Percentiles rank a stretch among this genome's conserved stretches.
These are phyloP conservation scores for Myxozyma lipomycoides DNA, from an alignment of 805 yeast genomes.

Conservation along the genomic window DNA sequence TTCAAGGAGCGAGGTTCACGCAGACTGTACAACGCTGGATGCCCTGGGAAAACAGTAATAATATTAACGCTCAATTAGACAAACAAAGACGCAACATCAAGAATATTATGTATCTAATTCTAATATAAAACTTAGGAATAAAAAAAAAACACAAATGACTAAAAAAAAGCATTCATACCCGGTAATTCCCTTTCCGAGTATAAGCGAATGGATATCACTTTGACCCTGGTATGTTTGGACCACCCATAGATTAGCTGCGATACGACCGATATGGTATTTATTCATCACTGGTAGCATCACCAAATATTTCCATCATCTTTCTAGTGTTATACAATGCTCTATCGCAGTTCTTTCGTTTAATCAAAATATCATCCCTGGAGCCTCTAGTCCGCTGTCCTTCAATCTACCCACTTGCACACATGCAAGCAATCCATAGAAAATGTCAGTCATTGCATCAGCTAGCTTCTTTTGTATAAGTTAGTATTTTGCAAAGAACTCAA, in stretches of 20 bases:
- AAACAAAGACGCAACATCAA: not conserved
- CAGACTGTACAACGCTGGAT: too few species aligned
- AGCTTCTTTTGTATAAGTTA: slow-evolving; percentile 44
- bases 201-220: slow-evolving; percentile 42
- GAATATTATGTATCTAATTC: not conserved
- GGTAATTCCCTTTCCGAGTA: slow-evolving; percentile 43
- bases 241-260: slow-evolving; percentile 43
- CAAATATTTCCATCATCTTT: slow-evolving; percentile 43
- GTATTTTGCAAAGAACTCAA: slow-evolving; percentile 41
- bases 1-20: too few species aligned
- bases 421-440: slow-evolving; percentile 40
- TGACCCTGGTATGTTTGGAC: slow-evolving; percentile 46
- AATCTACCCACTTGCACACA: slow-evolving; percentile 43
- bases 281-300: slow-evolving; percentile 46
- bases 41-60: too few species aligned
- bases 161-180: slow-evolving; percentile 39
- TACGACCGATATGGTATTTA: slow-evolving; percentile 44
- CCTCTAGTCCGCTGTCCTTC: slow-evolving; percentile 38
- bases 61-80: too few species aligned
- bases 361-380: slow-evolving; percentile 46
- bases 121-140: too few species aligned
- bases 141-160: too few species aligned
- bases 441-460: slow-evolving; percentile 44
- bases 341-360: slow-evolving; percentile 45
- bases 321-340: slow-evolving; percentile 40